Conservation (phyloP, 139 green algal genomes). For the Eudorina sp. region DNA sequence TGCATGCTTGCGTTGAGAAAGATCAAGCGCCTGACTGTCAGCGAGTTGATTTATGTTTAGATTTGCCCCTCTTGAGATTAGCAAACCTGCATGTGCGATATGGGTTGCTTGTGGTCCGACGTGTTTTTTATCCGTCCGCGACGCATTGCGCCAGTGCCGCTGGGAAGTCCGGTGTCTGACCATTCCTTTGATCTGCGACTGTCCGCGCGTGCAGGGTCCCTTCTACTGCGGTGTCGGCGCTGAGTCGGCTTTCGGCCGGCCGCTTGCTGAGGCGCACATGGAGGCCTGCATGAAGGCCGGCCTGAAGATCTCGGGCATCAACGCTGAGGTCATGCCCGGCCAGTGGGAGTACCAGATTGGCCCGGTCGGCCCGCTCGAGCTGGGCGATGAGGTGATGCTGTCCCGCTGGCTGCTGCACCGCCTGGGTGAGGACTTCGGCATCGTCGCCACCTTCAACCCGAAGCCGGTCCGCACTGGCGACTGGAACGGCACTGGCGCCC, state of each 20-base stretch:
- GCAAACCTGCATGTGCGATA: no score
- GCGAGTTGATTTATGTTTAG: no score
- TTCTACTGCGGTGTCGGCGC: conserved; percentile 92
- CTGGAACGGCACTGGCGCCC: conserved; percentile 92
- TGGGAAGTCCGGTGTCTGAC: no score
- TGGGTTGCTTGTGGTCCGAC: no score
- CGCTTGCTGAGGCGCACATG: conserved; percentile 87
- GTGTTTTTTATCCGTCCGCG: no score
- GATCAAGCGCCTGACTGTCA: no score
- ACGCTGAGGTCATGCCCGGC: conserved; percentile 93
- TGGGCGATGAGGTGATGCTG: conserved; percentile 87
- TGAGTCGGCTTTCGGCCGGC: conserved; percentile 87
- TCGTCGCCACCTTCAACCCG: conserved; percentile 87
- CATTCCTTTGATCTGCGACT: no score
- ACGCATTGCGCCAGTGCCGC: no score
- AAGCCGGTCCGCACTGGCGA: conserved; percentile 91
- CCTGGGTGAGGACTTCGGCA: conserved; percentile 82
- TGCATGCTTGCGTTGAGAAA: no score
- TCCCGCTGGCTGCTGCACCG: conserved; percentile 88
- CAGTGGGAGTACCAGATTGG: conserved; percentile 97
- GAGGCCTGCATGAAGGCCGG: conserved; percentile 90
- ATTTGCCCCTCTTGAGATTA: no score
- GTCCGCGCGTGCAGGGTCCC: conserved; percentile 81
- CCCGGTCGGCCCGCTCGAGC: conserved; percentile 83
- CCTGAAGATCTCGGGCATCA: conserved; percentile 89